Evolutionary conservation across 257 asterid genomes (phyloP).

Genomic region (Nicotiana tomentosiformis): DNA sequence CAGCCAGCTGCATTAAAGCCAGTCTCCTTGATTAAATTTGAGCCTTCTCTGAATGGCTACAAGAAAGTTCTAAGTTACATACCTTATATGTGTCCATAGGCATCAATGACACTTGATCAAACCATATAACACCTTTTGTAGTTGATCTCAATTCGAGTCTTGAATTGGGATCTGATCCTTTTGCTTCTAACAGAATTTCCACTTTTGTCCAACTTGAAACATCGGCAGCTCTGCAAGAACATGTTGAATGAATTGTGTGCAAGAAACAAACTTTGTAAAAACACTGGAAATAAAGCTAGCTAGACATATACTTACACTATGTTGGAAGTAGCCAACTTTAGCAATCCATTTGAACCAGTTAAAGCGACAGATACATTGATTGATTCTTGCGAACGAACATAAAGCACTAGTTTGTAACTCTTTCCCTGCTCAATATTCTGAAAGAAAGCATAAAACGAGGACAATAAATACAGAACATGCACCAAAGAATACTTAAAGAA

Average conservation of each 20-base stretch:
- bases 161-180: constrained; percentile 53
- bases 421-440: constrained; percentile 92
- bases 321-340: constrained; percentile 52
- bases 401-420: constrained; percentile 69
- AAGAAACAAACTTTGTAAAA: constrained; percentile 11
- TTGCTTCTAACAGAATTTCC: constrained; percentile 59
- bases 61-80: background rate
- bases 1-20: background rate
- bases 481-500: constrained; percentile 2
- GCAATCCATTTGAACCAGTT: constrained; percentile 51
- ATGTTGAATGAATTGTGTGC: constrained; percentile 3
- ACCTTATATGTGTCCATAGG: constrained; percentile 92
- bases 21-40: background rate
- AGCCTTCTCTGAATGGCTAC: background rate
- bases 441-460: constrained; percentile 16
- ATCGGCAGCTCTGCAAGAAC: constrained; percentile 47
- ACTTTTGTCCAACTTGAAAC: constrained; percentile 71
- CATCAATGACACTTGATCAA: constrained; percentile 95
- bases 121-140: constrained; percentile 80
- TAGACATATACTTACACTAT: constrained; percentile 46
- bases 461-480: constrained; percentile 1
- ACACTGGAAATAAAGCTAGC: background rate
- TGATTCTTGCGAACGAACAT: constrained; percentile 61
- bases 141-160: constrained; percentile 76
- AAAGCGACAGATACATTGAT: constrained; percentile 60